Percentiles rank a stretch among this genome's conserved stretches.
Evolutionary conservation across 2,329 filamentous ascomycete species (phyloP).

Genomic region (Talaromyces sp.): DNA sequence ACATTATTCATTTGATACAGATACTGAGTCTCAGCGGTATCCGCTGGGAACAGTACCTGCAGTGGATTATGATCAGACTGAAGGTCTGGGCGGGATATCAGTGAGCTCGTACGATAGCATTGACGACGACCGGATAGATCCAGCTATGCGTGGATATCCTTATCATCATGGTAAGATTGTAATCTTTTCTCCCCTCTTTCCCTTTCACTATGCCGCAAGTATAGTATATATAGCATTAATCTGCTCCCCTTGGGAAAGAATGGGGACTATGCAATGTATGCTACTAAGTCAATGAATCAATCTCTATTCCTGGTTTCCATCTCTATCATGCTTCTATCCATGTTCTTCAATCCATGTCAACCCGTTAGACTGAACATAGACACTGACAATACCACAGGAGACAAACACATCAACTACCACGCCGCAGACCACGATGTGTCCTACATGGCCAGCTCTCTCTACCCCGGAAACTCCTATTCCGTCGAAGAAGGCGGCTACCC

Average conservation of each 20-base stretch:
- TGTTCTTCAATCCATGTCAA: not conserved
- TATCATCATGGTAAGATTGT: constrained; percentile 35
- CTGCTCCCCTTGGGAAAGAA: too few relatives aligned
- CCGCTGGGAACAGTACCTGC: constrained; percentile 23
- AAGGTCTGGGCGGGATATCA: constrained; percentile 37
- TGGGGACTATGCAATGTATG: not conserved
- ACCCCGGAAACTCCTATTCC: constrained; percentile 31
- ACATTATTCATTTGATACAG: constrained; percentile 37
- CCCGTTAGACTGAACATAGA: not conserved
- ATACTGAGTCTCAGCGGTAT: constrained; percentile 17
- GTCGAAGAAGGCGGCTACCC: constrained; percentile 25
- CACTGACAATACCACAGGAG: constrained; percentile 27
- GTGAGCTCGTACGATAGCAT: constrained; percentile 41
- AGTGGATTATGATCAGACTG: constrained; percentile 39
- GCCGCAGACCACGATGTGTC: constrained; percentile 36
- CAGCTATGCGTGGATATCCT: constrained; percentile 30
- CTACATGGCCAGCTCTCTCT: constrained; percentile 32
- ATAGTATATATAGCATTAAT: not conserved
- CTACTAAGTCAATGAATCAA: constrained; percentile 1
- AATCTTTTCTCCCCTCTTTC: not conserved
- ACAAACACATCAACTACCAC: constrained; percentile 36
- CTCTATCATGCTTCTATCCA: not conserved
- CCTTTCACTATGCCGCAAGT: not conserved
- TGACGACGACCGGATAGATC: constrained; percentile 38
- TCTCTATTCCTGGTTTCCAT: not conserved